Conservation (phyloP, 1,139 yeast genomes). For the Geotrichum aggregatum region DNA sequence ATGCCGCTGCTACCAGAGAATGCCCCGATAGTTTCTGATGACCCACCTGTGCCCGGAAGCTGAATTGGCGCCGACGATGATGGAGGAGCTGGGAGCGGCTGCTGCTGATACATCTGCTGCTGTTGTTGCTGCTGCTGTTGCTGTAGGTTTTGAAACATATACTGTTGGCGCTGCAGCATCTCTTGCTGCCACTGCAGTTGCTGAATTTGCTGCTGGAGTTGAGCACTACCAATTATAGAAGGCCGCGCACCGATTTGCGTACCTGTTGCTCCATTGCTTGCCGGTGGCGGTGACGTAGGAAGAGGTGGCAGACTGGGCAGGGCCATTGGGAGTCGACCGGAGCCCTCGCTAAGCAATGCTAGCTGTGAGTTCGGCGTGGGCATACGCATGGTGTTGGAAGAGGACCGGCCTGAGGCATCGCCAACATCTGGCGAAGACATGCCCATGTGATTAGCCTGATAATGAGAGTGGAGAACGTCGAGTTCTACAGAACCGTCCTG, state of each 20-base stretch:
- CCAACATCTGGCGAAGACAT: neutral
- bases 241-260: neutral
- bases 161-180: constrained; percentile 17
- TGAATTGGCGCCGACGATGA: neutral
- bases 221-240: constrained; percentile 1
- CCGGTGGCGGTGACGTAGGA: constrained; percentile 4
- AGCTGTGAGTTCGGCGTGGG: constrained; percentile 14
- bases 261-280: neutral
- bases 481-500: constrained; percentile 12
- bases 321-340: constrained; percentile 4
- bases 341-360: constrained; percentile 12
- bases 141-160: constrained; percentile 15
- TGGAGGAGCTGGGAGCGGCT: neutral
- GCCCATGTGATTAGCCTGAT: neutral
- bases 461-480: constrained; percentile 8
- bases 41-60: neutral
- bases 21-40: neutral
- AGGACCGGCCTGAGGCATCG: neutral
- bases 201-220: constrained; percentile 18
- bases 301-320: constrained; percentile 13
- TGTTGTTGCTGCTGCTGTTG: constrained; percentile 12
- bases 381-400: constrained; percentile 1
- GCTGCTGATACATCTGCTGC: neutral
- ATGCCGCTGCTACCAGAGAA: too few species aligned
- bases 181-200: constrained; percentile 20